These are phyloP conservation scores for Sophora flavescens DNA, from an alignment of 306 rosid genomes.

Conservation along the genomic window DNA sequence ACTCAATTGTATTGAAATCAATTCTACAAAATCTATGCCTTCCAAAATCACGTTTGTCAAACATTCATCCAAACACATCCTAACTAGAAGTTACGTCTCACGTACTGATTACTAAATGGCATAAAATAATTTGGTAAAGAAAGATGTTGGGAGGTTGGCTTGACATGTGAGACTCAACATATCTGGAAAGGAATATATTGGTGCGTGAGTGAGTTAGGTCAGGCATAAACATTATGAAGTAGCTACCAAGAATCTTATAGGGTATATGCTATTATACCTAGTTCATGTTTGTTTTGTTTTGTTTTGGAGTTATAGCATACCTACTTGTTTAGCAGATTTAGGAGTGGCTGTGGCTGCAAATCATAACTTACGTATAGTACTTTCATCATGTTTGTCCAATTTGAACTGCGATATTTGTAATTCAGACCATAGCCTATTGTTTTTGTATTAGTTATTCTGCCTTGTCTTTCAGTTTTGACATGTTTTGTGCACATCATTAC, in stretches of 20 bases:
- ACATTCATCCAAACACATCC: no score
- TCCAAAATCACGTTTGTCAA: no score
- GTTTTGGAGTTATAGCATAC: neutral
- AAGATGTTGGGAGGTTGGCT: neutral
- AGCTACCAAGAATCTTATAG: conserved; percentile 12
- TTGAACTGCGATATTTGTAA: neutral
- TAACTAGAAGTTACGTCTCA: conserved; percentile 36
- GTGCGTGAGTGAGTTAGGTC: conserved; percentile 22
- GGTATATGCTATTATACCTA: conserved; percentile 37
- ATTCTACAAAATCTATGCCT: no score
- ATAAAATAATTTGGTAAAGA: conserved; percentile 3
- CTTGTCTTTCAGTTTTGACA: neutral
- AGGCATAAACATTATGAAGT: conserved; percentile 4
- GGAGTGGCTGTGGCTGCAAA: neutral
- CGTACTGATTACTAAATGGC: conserved; percentile 1
- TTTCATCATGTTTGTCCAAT: neutral
- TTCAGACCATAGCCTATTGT: neutral
- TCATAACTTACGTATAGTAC: neutral
- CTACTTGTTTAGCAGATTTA: neutral
- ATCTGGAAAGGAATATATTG: neutral
- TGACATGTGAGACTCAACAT: conserved; percentile 44
- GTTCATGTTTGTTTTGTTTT: neutral
- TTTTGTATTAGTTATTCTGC: neutral
- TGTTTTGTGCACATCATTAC: neutral
- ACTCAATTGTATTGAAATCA: no score